Evolutionary conservation across 169 alveolate genomes (phyloP).

Genomic region (Cryptosporidium muris): DNA sequence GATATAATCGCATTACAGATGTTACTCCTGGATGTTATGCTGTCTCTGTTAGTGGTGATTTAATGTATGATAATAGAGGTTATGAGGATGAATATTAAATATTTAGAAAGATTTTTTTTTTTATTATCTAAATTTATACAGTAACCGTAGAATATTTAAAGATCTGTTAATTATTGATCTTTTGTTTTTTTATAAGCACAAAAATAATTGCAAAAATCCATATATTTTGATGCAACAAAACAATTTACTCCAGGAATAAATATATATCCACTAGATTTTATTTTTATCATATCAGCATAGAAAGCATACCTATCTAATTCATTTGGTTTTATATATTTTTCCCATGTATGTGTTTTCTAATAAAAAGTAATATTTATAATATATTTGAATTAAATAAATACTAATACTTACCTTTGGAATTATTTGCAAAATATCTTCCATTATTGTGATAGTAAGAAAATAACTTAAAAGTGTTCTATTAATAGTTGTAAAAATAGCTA

Average conservation of each 20-base stretch:
- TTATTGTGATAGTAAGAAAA: neutral
- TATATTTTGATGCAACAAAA: slow-evolving; percentile 7
- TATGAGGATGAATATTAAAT: slow-evolving; percentile 52
- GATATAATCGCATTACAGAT: slow-evolving; percentile 80
- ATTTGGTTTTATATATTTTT: slow-evolving; percentile 20
- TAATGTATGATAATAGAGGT: slow-evolving; percentile 43
- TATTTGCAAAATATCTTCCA: slow-evolving; percentile 9
- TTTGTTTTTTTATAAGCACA: neutral
- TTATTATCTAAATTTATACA: neutral
- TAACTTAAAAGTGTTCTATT: slow-evolving; percentile 12
- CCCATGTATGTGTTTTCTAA: slow-evolving; percentile 5
- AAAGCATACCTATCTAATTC: neutral
- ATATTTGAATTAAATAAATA: neutral
- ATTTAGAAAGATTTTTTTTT: too few species aligned
- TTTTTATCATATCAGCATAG: neutral
- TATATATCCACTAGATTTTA: slow-evolving; percentile 7
- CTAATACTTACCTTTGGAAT: slow-evolving; percentile 5
- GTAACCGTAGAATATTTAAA: neutral
- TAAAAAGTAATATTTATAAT: too few species aligned
- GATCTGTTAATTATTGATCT: neutral
- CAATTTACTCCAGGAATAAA: slow-evolving; percentile 5
- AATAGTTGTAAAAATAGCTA: neutral
- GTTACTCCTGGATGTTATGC: slow-evolving; percentile 88
- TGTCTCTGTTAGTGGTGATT: slow-evolving; percentile 85
- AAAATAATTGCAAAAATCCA: slow-evolving; percentile 4